These are phyloP conservation scores for Leersia perrieri DNA, from an alignment of 176 grass and related monocot species.

Conservation along the genomic window DNA sequence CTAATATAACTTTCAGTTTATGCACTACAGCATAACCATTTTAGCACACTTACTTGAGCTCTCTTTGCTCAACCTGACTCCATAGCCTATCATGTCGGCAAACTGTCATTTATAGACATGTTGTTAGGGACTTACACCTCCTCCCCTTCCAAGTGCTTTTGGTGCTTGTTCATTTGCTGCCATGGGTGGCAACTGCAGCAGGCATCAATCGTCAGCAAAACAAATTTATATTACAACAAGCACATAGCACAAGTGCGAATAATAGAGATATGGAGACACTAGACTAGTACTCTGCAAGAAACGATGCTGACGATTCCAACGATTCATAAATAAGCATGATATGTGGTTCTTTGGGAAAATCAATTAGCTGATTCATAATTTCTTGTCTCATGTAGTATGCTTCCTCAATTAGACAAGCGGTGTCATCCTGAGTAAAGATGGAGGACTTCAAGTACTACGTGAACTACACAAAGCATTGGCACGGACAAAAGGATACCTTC, in stretches of 20 bases:
- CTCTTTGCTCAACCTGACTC: background rate
- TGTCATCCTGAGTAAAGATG: background rate
- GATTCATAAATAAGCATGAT: background rate
- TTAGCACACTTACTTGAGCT: background rate
- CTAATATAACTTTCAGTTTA: slow-evolving; percentile 1
- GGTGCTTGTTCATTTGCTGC: background rate
- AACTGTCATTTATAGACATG: slow-evolving; percentile 8
- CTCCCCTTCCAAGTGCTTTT: background rate
- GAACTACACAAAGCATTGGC: background rate
- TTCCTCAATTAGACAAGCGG: background rate
- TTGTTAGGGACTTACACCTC: background rate
- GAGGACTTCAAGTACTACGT: background rate
- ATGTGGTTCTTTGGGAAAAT: background rate
- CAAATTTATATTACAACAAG: no score
- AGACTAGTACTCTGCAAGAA: background rate
- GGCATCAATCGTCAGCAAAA: background rate
- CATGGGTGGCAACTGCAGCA: slow-evolving; percentile 5
- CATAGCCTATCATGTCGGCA: background rate
- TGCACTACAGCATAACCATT: background rate
- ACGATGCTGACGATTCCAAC: background rate
- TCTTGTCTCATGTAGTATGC: background rate
- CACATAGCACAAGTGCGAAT: background rate
- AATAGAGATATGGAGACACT: background rate
- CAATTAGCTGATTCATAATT: background rate
- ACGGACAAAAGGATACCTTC: slow-evolving; percentile 40